Base-by-base conservation (phyloP, 257 asterid genomes). In the Forsythia suspensa region DNA sequence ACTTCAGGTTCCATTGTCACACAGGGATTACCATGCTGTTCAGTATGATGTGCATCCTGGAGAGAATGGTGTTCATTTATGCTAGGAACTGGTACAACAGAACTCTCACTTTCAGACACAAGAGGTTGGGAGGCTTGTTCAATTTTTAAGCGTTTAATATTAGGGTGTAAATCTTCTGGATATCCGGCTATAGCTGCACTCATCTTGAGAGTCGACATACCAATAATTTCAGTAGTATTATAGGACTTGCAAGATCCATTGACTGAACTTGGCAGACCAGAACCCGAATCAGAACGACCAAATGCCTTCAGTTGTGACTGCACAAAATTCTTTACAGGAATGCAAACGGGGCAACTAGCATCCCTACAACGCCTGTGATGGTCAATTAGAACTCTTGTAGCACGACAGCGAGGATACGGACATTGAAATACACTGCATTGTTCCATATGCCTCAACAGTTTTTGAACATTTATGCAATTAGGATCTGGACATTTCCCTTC, bases 401-500 rank as follows among this genome's bases (percentile, higher is more conserved):
- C 87, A 84, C 81, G 72, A 83, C 99, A 96, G 70, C 96, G 96
- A 72, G 96, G 95, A 84, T 87, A 84, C 2, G 84, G 67, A 72
- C 99, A 96, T 85, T 87, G 89, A 73, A 83, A 80, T 24, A 81
- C 82, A 79, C 86, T 86, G 87, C 99, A 96, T 63, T 76, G 79
- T 51, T 89, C 88, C 87, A 92, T 85, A 85, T 96, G 99, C 84
- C 85, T 91, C 88, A 91, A 80, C 39, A 96, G 88, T 76, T 85
- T 86, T 80, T 92, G 98, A 78, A 75, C 94, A 9, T 74, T 74
- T 75, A 88, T 73, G 84, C 99, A 96, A 84, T 87, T 42, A 65
- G 84, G 66, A 68, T 91, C 99, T 55, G 76, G 90, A 89, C 99
- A 96, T 89, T 89, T 91, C 85, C 97, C 99, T 82, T 84, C 92